Evolutionary conservation across 139 green algal species (phyloP).

Genomic region (Closterium sp.): DNA sequence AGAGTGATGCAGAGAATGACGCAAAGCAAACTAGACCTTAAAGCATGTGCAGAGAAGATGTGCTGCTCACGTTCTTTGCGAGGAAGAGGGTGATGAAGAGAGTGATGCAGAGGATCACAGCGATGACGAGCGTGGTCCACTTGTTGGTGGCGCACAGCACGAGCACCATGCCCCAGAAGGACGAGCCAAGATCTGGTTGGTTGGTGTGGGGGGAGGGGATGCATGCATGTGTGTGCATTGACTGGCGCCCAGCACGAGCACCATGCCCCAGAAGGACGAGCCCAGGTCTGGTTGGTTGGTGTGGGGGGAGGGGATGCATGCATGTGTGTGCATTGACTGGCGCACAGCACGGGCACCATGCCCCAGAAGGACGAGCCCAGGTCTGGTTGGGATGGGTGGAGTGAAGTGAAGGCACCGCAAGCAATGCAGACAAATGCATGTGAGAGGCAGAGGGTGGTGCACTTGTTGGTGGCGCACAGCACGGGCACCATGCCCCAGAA

Average conservation of each 20-base stretch:
- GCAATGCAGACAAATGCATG: too few relatives aligned
- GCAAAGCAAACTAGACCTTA: too few relatives aligned
- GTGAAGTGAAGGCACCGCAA: too few relatives aligned
- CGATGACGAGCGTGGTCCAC: background rate
- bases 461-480: constrained; percentile 1
- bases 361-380: constrained; percentile 36
- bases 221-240: background rate
- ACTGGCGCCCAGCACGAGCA: constrained; percentile 9
- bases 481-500: constrained; percentile 34
- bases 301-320: background rate
- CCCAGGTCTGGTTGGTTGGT: constrained; percentile 17
- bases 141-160: constrained; percentile 24
- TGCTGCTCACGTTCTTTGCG: background rate
- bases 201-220: background rate
- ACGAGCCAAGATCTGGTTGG: constrained; percentile 24
- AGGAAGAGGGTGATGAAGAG: constrained; percentile 26
- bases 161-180: constrained; percentile 37
- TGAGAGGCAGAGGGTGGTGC: background rate
- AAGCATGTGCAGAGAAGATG: too few relatives aligned
- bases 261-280: constrained; percentile 33
- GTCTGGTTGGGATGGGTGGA: background rate
- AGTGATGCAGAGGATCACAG: background rate
- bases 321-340: background rate
- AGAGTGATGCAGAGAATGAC: background rate
- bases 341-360: constrained; percentile 12